Conservation (phyloP, 257 asterid species). For the Catharanthus roseus region DNA sequence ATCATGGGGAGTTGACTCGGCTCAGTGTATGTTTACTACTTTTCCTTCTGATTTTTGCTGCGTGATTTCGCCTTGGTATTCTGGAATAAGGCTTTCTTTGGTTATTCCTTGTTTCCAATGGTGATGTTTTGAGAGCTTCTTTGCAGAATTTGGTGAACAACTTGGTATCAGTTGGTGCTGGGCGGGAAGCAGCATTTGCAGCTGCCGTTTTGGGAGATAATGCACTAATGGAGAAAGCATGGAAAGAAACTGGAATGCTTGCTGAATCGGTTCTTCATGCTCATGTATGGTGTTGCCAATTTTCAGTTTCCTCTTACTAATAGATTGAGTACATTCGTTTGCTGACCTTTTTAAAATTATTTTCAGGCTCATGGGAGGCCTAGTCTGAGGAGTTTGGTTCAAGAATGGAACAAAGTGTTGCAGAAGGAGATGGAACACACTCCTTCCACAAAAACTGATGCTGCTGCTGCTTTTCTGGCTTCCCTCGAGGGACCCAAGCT, state of each 20-base stretch:
- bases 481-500: slow-evolving; percentile 92
- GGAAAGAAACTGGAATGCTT: slow-evolving; percentile 98
- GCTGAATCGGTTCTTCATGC: slow-evolving; percentile 98
- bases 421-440: slow-evolving; percentile 83
- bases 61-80: not conserved
- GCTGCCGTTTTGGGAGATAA: slow-evolving; percentile 97
- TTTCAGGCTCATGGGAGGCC: slow-evolving; percentile 96
- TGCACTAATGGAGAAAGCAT: slow-evolving; percentile 91
- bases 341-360: slow-evolving; percentile 15
- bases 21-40: slow-evolving; percentile 59
- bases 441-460: slow-evolving; percentile 73
- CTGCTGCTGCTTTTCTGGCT: slow-evolving; percentile 90
- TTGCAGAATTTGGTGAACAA: slow-evolving; percentile 86
- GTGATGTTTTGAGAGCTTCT: slow-evolving; percentile 1
- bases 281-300: slow-evolving; percentile 42
- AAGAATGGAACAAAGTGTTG: slow-evolving; percentile 82
- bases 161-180: slow-evolving; percentile 82
- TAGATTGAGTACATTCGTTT: slow-evolving; percentile 6
- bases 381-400: slow-evolving; percentile 74
- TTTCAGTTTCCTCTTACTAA: slow-evolving; percentile 12
- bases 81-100: not conserved
- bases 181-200: slow-evolving; percentile 96
- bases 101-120: not conserved
- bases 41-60: slow-evolving; percentile 4
- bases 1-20: slow-evolving; percentile 97